Base-by-base conservation (phyloP, 1,139 yeast genomes). In the Saccharomyces hybrid region DNA sequence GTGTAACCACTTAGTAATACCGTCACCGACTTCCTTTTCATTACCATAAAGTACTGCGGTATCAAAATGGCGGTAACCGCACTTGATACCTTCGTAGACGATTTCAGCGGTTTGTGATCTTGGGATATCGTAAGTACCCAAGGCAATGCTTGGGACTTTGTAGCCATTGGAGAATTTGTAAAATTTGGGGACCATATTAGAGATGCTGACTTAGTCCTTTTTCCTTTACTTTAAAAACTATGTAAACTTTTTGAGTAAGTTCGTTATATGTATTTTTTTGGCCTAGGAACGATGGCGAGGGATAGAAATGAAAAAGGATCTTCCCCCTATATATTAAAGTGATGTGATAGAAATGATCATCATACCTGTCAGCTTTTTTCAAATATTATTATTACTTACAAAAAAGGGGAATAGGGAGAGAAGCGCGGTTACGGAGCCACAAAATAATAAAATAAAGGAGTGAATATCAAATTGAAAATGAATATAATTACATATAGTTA, bases 61-160 rank as follows among this genome's bases (percentile, higher is more conserved):
- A 63, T 84, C 90, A 51, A 84, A 73, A 61, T 84, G 90, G 59
- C 95, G 79, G 67, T 86, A 86, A 0, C 95, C 95, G 27, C 69
- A 73, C 38, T 76, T 73, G 62, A 87, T 75, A 1, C 86, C 87
- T 41, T 74, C 67, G 56, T 75, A 71, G 1, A 81, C 84, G 28
- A 78, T 62, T 0, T 68, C 65, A 2, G 73, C 66, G 0, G 83
- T 75, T 11, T 70, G 71, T 1, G 63, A 59, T 14, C 70, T 66
- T 2, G 83, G 75, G 1, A 81, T 69, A 55, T 73, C 66, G 72
- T 80, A 83, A 3, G 81, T 77, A 1, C 89, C 89, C 9, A 82
- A 71, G 0, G 85, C 89, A 26, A 83, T 69, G 1, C 73, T 71
- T 20, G 89, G 89, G 52, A 84, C 79, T 1, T 69, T 62, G 49